Evolutionary conservation across 2,329 filamentous ascomycete genomes (phyloP).

Genomic region (Chaetomium globosum): DNA sequence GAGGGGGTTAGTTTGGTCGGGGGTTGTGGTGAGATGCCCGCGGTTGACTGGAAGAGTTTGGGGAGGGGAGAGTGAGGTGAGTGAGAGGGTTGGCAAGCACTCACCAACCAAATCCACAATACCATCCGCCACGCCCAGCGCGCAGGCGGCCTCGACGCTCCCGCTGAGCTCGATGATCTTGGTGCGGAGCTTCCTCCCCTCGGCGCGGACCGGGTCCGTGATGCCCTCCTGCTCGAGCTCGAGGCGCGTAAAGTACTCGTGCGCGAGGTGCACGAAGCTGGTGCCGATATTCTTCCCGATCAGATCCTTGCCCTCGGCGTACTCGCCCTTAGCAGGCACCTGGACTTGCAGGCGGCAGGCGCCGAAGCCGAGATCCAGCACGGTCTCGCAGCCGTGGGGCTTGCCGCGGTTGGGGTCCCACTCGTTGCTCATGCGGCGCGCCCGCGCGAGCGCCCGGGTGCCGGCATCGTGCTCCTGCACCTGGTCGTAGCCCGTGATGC

Average conservation of each 20-base stretch:
- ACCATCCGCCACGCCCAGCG: constrained; percentile 90
- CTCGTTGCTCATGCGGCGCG: constrained; percentile 52
- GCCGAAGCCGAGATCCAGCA: constrained; percentile 90
- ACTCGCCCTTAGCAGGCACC: constrained; percentile 80
- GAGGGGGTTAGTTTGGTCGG: background rate
- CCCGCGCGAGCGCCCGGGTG: constrained; percentile 53
- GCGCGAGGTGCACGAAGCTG: constrained; percentile 84
- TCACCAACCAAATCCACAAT: constrained; percentile 95
- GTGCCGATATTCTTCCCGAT: constrained; percentile 93
- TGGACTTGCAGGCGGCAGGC: constrained; percentile 95
- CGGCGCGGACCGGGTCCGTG: constrained; percentile 42
- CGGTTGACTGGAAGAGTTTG: background rate
- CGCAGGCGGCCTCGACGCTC: constrained; percentile 95
- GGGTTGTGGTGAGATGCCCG: too few relatives aligned
- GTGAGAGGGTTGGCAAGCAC: constrained; percentile 43
- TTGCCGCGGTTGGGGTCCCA: constrained; percentile 48
- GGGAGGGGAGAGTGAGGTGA: background rate
- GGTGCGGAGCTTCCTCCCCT: constrained; percentile 66
- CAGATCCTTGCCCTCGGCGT: constrained; percentile 71
- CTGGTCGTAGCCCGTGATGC: constrained; percentile 92
- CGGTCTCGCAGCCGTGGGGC: constrained; percentile 72
- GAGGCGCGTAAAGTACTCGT: constrained; percentile 79
- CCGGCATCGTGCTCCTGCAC: constrained; percentile 84
- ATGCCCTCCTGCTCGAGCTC: constrained; percentile 59
- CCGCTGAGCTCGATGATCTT: constrained; percentile 93